Evolutionary conservation across 1,284 basidiomycete genomes (phyloP), one percentile per base, ranked within the genome.

Genomic region (Microbotryum silenes-acaulis): DNA sequence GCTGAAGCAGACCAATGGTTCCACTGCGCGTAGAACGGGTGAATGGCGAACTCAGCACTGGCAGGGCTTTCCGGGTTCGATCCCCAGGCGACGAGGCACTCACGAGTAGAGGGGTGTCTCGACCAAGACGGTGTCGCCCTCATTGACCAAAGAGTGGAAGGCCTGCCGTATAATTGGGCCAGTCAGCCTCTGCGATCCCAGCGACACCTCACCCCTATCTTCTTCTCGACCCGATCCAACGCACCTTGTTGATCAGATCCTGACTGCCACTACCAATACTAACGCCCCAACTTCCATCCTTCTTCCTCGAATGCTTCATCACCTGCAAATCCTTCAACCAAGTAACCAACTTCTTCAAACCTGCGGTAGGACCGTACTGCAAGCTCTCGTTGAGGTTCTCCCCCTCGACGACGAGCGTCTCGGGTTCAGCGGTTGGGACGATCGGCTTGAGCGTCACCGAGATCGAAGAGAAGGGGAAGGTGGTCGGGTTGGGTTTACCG

Each of bases 71-170:
- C 16, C 31, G 20, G 21, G 53, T 42, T 14, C 53, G 31, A 42
- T 33, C 47, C 27, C 51, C n/a, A 1, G 18, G 27, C 9, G 9
- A 45, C 14, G 44, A 16, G n/a, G 20, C 42, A 37, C 33, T 42
- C 23, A 69, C 53, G 88, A 85, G 75, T 96, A 97, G 27, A 87
- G 84, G 0, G 92, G 92, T 2, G 85, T 83, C 74, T 97, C 92
- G 49, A 94, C 81, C 46, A 96, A 79, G 47, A 96, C 79, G 6
- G 85, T 74, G 74, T 97, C 92, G 6, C 89, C 90, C 4, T 82
- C 83, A 73, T 93, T 86, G 45, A 92, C 78, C 54, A 93, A 68
- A 0, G 79, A 75, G 50, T 76, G 69, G 72, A 83, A 82, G 2
- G 79, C 78, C 80, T 80, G 68, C 5, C 18, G 21, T 51, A 16